Percentiles rank a stretch among this genome's conserved stretches.
Evolutionary conservation across 2,329 filamentous ascomycete species (phyloP).

Genomic region (Epichloe aotearoae): DNA sequence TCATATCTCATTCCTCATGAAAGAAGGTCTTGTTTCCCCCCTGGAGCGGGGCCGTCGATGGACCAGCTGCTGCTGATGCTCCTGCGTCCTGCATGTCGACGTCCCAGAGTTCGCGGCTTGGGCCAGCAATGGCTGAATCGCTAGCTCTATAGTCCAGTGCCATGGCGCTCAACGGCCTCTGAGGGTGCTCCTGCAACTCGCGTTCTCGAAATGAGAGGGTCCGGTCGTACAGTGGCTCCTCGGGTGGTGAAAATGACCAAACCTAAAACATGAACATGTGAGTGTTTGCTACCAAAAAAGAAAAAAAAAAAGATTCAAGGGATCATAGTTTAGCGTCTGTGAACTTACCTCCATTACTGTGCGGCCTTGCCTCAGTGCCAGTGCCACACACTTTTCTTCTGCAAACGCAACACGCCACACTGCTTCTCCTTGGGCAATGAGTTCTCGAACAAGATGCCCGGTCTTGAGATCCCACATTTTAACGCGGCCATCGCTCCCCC

Average conservation of each 20-base stretch:
- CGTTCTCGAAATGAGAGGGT: slow-evolving; percentile 36
- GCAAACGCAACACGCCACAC: slow-evolving; percentile 98
- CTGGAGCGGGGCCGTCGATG: slow-evolving; percentile 21
- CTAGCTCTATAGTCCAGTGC: slow-evolving; percentile 29
- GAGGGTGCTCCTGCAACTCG: slow-evolving; percentile 30
- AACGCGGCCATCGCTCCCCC: slow-evolving; percentile 91
- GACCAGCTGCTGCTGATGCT: slow-evolving; percentile 42
- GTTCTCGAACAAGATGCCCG: slow-evolving; percentile 77
- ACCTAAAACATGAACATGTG: slow-evolving; percentile 40
- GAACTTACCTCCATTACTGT: slow-evolving; percentile 90
- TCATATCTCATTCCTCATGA: slow-evolving; percentile 27
- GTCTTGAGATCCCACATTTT: slow-evolving; percentile 97
- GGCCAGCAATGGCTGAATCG: slow-evolving; percentile 15
- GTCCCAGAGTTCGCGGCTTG: slow-evolving; percentile 29
- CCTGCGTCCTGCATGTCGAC: slow-evolving; percentile 44
- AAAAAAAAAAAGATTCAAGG: background rate
- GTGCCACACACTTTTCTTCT: slow-evolving; percentile 93
- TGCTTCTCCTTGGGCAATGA: slow-evolving; percentile 82
- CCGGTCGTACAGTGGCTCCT: slow-evolving; percentile 46
- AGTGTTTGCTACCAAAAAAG: background rate
- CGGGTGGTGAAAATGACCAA: slow-evolving; percentile 86
- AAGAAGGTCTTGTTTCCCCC: slow-evolving; percentile 36
- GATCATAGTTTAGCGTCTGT: background rate
- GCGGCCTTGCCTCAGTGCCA: slow-evolving; percentile 70
- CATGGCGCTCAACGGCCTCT: slow-evolving; percentile 38